Evolutionary conservation across 768 basidiomycete genomes (phyloP).

Genomic region (Exidia glandulosa): DNA sequence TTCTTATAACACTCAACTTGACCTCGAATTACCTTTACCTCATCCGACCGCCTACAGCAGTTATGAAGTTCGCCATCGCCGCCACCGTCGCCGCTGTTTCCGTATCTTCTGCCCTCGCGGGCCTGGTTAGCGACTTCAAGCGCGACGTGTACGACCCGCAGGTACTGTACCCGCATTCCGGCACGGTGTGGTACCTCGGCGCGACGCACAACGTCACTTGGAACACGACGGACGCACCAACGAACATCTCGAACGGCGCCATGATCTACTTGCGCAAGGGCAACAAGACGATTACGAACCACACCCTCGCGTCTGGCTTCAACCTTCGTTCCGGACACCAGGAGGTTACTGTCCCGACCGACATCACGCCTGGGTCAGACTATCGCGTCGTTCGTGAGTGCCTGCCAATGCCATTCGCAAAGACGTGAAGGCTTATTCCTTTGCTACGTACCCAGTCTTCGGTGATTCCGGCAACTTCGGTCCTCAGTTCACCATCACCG

Average conservation of each 20-base stretch:
- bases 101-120: not conserved
- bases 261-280: not conserved
- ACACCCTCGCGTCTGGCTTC: not conserved
- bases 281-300: not conserved
- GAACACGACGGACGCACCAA: not conserved
- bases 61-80: not conserved
- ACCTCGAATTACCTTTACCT: no score
- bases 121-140: not conserved
- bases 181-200: not conserved
- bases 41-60: no score
- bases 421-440: not conserved
- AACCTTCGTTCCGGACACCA: not conserved
- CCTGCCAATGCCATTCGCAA: not conserved
- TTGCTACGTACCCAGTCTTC: constrained; percentile 19
- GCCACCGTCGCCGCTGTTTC: not conserved
- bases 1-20: no score
- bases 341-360: not conserved
- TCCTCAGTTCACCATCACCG: constrained; percentile 17
- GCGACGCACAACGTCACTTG: not conserved
- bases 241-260: not conserved
- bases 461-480: constrained; percentile 24
- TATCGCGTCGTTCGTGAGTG: not conserved
- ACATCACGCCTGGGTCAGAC: not conserved
- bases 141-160: not conserved
- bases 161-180: not conserved